phyloP scores from a whole-genome alignment of 2,329 filamentous ascomycete genomes.

The Ophioceras dolichostomum region DNA sequence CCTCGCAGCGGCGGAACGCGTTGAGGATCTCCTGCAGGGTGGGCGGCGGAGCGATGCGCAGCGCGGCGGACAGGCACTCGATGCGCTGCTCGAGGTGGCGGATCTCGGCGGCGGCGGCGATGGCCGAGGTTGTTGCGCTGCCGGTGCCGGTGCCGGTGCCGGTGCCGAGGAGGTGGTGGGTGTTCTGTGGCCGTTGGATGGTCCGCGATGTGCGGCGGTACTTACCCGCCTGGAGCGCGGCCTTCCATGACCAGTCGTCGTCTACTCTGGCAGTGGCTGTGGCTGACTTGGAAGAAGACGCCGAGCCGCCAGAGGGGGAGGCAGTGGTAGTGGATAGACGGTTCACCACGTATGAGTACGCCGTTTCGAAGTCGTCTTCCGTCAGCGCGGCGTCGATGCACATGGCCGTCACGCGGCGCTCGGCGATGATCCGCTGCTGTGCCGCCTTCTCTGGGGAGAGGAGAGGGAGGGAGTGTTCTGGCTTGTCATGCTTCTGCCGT shows the following conservation, averaged over 20 bases:
- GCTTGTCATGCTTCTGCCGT: no score
- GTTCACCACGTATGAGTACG: conserved; percentile 72
- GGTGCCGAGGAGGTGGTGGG: not conserved
- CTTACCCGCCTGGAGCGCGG: conserved; percentile 66
- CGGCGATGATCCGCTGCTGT: conserved; percentile 26
- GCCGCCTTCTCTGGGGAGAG: conserved; percentile 1
- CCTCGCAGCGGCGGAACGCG: conserved; percentile 65
- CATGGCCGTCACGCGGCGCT: conserved; percentile 64
- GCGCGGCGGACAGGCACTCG: conserved; percentile 64
- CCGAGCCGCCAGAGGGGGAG: conserved; percentile 8
- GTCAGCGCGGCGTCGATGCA: conserved; percentile 65
- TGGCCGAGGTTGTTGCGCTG: no score
- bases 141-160: conserved; percentile 33
- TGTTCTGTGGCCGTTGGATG: conserved; percentile 44
- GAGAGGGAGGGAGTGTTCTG: no score
- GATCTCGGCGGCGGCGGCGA: conserved; percentile 49
- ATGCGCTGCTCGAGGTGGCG: conserved; percentile 70
- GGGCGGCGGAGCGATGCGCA: conserved; percentile 58
- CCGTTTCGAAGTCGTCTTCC: conserved; percentile 75
- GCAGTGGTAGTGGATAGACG: conserved; percentile 35
- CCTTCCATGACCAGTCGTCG: conserved; percentile 67
- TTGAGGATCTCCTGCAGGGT: conserved; percentile 65
- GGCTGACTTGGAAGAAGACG: conserved; percentile 8
- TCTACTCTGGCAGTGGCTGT: not conserved
- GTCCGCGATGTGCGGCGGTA: conserved; percentile 48